Conservation (phyloP, 2,329 filamentous ascomycete genomes). For the Pseudogymnoascus sp. region DNA sequence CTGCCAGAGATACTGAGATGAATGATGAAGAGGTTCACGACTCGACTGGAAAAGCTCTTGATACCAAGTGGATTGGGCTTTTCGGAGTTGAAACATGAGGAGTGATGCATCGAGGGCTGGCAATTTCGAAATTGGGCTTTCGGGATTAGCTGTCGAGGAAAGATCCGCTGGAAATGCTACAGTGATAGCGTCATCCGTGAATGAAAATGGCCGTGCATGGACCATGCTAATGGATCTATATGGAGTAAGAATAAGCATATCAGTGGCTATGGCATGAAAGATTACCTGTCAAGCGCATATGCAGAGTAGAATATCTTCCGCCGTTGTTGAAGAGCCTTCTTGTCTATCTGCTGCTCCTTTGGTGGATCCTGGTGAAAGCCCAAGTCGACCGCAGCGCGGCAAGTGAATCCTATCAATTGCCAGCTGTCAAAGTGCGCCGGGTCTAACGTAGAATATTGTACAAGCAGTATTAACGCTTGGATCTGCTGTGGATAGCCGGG, state of each 20-base stretch:
- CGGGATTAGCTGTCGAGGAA: slow-evolving; percentile 15
- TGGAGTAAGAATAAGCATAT: slow-evolving; percentile 14
- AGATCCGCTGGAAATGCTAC: slow-evolving; percentile 63
- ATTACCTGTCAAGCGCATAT: slow-evolving; percentile 77
- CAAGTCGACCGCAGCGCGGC: slow-evolving; percentile 77
- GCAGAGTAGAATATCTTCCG: slow-evolving; percentile 83
- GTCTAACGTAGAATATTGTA: slow-evolving; percentile 83
- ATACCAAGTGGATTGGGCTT: slow-evolving; percentile 81
- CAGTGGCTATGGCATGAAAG: not conserved
- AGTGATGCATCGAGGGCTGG: slow-evolving; percentile 58
- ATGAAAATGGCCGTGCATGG: slow-evolving; percentile 80
- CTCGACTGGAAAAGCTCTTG: slow-evolving; percentile 78
- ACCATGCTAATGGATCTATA: slow-evolving; percentile 77
- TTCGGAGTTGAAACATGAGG: slow-evolving; percentile 73
- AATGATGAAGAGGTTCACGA: slow-evolving; percentile 56
- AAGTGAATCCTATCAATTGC: slow-evolving; percentile 86
- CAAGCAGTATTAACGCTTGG: slow-evolving; percentile 76
- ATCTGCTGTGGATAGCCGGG: slow-evolving; percentile 80
- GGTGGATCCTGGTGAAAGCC: slow-evolving; percentile 90
- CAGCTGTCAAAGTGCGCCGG: slow-evolving; percentile 88
- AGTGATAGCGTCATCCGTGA: slow-evolving; percentile 79
- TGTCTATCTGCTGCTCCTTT: slow-evolving; percentile 56
- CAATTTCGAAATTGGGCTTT: slow-evolving; percentile 24
- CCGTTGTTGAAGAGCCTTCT: slow-evolving; percentile 63
- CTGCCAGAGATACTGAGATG: slow-evolving; percentile 64